Evolutionary conservation across 495 filamentous ascomycete genomes (phyloP), one percentile per base, ranked within the genome.

Genomic region (Aeminium ludgeri): DNA sequence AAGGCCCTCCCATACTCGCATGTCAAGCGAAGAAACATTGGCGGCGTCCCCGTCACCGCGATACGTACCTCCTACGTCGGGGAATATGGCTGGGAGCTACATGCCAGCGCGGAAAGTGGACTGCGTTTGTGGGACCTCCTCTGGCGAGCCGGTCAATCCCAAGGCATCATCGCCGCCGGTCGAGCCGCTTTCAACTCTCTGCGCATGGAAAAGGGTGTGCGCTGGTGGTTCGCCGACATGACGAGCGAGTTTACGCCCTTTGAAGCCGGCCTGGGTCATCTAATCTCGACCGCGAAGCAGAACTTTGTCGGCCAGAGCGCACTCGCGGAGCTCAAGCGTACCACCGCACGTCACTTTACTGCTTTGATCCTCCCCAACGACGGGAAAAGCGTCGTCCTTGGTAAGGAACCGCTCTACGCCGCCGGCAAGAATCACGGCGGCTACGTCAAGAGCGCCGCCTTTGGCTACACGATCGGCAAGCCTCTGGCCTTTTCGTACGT

Each of bases 51-150:
- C 0, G 65, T 67, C 3, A 60, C 51, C 2, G 50, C 56, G 0
- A 48, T 67, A 10, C 58, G 66, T 0, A 57, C 65, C 18, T 68
- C 67, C 8, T 64, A 63, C 31, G 63, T 69, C 17, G 67, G 67
- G 12, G 66, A 70, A 42, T 48, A 58, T 0, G 67, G 67, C 30
- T 69, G 65, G 66, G 66, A 70, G 46, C 59, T 70, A 30, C 61
- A 68, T 34, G 58, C 64, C 4, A 65, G 51, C 40, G 62, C 65
- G 6, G 66, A 69, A 6, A 59, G 60, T 36, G 67, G 66, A 6
- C 49, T 49, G 6, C 61, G 57, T 2, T 45, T 70, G 1, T 70
- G 66, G 66, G 65, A 69, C 38, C 55, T 51, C 0, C 44, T 69
- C 23, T 66, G 44, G 45, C 44, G 59, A 20, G 67, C 65, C 5